These are phyloP conservation scores for Thyridium curvatum DNA, from an alignment of 2,329 filamentous ascomycete species.

Conservation along the genomic window DNA sequence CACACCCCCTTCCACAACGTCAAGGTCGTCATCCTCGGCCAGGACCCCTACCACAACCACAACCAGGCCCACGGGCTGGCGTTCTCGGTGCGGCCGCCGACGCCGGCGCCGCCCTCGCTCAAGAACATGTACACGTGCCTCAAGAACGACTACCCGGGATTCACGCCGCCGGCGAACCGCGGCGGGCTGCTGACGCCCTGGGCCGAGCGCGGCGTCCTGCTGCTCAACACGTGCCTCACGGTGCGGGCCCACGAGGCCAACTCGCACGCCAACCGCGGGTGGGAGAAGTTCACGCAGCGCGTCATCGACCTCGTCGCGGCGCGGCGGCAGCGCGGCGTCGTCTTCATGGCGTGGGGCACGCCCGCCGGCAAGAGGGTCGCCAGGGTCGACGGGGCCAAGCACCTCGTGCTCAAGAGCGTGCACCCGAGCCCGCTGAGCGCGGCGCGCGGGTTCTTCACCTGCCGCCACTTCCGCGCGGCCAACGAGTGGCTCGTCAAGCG, in stretches of 20 bases:
- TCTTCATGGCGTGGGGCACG: conserved; percentile 90
- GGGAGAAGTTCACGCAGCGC: conserved; percentile 89
- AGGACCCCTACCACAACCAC: conserved; percentile 94
- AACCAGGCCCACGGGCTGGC: conserved; percentile 95
- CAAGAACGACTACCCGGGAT: conserved; percentile 80
- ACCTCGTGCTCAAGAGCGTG: conserved; percentile 78
- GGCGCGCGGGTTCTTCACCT: conserved; percentile 73
- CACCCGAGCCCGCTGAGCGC: conserved; percentile 95
- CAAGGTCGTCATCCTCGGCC: conserved; percentile 88
- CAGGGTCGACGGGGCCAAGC: conserved; percentile 64
- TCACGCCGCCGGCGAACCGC: conserved; percentile 67
- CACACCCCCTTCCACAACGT: conserved; percentile 84
- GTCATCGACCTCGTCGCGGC: conserved; percentile 83
- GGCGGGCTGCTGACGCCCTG: conserved; percentile 84
- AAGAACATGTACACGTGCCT: conserved; percentile 90
- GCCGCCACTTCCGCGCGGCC: conserved; percentile 71
- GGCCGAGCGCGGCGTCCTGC: conserved; percentile 86
- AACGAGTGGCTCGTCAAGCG: conserved; percentile 77
- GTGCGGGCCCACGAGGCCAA: conserved; percentile 86
- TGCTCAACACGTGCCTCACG: conserved; percentile 93
- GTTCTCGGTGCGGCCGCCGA: conserved; percentile 90
- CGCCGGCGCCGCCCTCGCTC: conserved; percentile 80
- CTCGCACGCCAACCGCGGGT: conserved; percentile 78
- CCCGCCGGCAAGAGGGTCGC: conserved; percentile 75
- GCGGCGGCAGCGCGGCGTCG: conserved; percentile 72